Conservation (phyloP, 2,329 filamentous ascomycete species). For the Cordyceps fumosorosea region DNA sequence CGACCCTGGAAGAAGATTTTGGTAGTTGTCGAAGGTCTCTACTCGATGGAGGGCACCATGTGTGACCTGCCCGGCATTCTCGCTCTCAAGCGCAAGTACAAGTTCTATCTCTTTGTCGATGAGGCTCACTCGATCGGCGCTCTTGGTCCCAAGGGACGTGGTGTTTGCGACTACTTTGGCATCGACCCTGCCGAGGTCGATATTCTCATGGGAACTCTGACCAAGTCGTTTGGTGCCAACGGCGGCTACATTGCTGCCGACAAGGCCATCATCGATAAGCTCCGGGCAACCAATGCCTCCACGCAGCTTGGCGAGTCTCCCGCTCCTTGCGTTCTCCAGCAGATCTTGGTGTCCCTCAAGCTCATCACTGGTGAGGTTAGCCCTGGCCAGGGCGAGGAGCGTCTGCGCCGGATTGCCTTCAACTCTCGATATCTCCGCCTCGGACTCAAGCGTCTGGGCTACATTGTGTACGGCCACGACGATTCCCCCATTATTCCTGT, state of each 20-base stretch:
- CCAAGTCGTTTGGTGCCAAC: conserved; percentile 97
- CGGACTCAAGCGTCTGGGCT: conserved; percentile 90
- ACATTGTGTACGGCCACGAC: conserved; percentile 95
- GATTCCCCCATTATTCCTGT: conserved; percentile 96
- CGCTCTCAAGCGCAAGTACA: conserved; percentile 87
- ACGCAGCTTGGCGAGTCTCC: conserved; percentile 84
- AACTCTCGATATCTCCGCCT: conserved; percentile 98
- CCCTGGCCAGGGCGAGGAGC: conserved; percentile 90
- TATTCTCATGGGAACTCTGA: conserved; percentile 95
- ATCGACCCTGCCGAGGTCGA: conserved; percentile 84
- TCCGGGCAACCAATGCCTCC: conserved; percentile 77
- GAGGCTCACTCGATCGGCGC: conserved; percentile 96
- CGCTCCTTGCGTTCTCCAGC: conserved; percentile 78
- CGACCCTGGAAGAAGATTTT: conserved; percentile 99
- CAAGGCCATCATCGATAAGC: conserved; percentile 86
- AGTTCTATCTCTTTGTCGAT: conserved; percentile 91
- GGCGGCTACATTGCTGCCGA: conserved; percentile 91
- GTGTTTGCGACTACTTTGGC: conserved; percentile 95
- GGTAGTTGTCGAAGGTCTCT: conserved; percentile 91
- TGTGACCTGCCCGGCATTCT: conserved; percentile 91
- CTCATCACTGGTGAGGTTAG: conserved; percentile 84
- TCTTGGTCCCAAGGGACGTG: conserved; percentile 78
- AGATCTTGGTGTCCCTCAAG: conserved; percentile 79
- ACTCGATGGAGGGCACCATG: conserved; percentile 99
- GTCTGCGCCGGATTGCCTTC: conserved; percentile 91